A percentile compares a stretch with the other conserved stretches of the same genome.
phyloP scores from a whole-genome alignment of 1,284 basidiomycete genomes.

The Vanrija pseudolonga region DNA sequence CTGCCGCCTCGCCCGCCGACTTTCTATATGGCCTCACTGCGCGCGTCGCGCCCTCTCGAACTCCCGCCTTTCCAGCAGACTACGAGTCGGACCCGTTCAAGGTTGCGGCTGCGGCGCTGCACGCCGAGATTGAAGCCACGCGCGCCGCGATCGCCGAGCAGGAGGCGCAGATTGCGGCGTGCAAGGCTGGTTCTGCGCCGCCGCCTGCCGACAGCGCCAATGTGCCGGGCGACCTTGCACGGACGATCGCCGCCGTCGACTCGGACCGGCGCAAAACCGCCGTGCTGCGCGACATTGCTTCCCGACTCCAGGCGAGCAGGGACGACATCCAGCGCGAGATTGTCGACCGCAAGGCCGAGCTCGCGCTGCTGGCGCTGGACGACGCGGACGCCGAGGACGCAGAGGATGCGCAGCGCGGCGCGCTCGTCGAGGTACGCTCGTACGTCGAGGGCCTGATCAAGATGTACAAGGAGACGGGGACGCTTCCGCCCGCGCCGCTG shows the following conservation, averaged over 20 bases:
- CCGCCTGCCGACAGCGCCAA: neutral
- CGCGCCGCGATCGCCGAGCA: conserved; percentile 11
- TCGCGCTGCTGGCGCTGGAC: conserved; percentile 1
- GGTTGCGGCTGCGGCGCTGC: conserved; percentile 11
- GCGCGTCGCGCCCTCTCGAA: conserved; percentile 2
- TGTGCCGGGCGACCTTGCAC: neutral
- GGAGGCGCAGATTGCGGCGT: conserved; percentile 9
- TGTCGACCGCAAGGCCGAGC: conserved; percentile 5
- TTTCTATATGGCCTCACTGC: conserved; percentile 17
- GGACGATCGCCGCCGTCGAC: conserved; percentile 6
- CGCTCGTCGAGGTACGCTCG: conserved; percentile 7
- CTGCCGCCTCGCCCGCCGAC: conserved; percentile 5
- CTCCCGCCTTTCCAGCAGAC: neutral
- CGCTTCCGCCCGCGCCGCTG: conserved; percentile 14
- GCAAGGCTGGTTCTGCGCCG: neutral
- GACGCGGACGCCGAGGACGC: neutral
- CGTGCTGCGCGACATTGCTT: conserved; percentile 14
- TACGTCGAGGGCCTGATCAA: conserved; percentile 19
- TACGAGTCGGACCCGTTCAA: conserved; percentile 8
- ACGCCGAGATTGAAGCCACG: conserved; percentile 11
- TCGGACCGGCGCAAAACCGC: neutral
- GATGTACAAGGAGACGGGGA: conserved; percentile 19
- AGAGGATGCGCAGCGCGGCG: neutral
- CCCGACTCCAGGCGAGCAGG: conserved; percentile 4
- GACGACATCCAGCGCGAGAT: conserved; percentile 5